phyloP scores from a whole-genome alignment of 2,329 filamentous ascomycete genomes.

The Didymosphaeria variabile region DNA sequence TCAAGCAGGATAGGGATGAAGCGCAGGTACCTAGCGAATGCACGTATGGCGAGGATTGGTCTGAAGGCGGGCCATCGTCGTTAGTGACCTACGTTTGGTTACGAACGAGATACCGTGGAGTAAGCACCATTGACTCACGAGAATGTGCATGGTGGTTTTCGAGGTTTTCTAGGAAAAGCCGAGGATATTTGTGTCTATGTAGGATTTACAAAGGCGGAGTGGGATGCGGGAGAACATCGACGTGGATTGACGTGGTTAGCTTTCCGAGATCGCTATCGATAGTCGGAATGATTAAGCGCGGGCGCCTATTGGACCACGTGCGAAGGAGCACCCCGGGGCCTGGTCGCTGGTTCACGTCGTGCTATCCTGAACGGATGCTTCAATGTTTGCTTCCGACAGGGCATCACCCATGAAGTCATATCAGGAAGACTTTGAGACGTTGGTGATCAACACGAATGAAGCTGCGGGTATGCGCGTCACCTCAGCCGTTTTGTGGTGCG shows the following conservation, averaged over 20 bases:
- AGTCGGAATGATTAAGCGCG: constrained; percentile 28
- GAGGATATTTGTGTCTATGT: constrained; percentile 17
- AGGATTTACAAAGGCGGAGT: constrained; percentile 18
- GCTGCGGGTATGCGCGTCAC: constrained; percentile 11
- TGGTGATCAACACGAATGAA: not conserved
- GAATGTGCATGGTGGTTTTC: constrained; percentile 47
- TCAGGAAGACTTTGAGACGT: not conserved
- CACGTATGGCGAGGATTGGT: constrained; percentile 60
- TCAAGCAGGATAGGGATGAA: constrained; percentile 45
- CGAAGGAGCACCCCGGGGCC: constrained; percentile 12
- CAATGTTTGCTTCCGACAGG: not conserved
- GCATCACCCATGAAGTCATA: no score
- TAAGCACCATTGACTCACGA: constrained; percentile 33
- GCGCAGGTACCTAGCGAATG: constrained; percentile 46
- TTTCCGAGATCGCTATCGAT: constrained; percentile 36
- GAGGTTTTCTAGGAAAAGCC: not conserved
- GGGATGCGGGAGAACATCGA: constrained; percentile 22
- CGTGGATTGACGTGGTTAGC: constrained; percentile 31
- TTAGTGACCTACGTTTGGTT: constrained; percentile 55
- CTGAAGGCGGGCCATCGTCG: constrained; percentile 62
- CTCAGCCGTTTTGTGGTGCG: not conserved
- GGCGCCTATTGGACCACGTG: constrained; percentile 24
- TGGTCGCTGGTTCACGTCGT: not conserved
- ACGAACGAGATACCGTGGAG: constrained; percentile 4
- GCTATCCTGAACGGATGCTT: not conserved